These are phyloP conservation scores for Leptographium radiaticola DNA, from an alignment of 2,329 filamentous ascomycete species.

Conservation along the genomic window DNA sequence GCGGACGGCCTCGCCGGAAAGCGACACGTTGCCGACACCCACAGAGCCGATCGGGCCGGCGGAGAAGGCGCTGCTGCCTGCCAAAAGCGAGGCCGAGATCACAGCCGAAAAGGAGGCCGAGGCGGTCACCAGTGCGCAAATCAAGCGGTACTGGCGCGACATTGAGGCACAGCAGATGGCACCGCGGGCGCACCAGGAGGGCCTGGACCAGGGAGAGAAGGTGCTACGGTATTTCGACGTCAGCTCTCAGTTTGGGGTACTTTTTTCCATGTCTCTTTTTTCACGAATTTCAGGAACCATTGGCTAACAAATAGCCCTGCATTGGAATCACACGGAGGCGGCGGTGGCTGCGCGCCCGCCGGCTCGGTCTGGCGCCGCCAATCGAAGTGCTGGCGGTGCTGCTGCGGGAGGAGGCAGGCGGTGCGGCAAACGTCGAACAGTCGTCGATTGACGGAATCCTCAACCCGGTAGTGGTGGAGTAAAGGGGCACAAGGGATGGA, in stretches of 20 bases:
- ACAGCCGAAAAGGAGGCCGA: constrained; percentile 45
- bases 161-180: constrained; percentile 59
- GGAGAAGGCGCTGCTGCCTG: constrained; percentile 1
- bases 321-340: constrained; percentile 70
- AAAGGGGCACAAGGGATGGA: not conserved
- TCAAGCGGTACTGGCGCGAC: constrained; percentile 63
- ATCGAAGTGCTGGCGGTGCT: constrained; percentile 83
- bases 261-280: constrained; percentile 23
- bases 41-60: constrained; percentile 8
- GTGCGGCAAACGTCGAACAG: constrained; percentile 41
- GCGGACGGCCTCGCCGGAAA: constrained; percentile 10
- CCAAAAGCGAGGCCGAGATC: constrained; percentile 37
- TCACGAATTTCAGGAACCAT: not conserved
- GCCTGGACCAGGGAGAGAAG: constrained; percentile 63
- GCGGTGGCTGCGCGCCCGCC: constrained; percentile 78
- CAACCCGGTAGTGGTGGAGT: constrained; percentile 26
- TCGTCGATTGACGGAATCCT: constrained; percentile 63
- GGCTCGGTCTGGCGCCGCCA: constrained; percentile 72
- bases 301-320: constrained; percentile 50
- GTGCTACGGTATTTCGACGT: constrained; percentile 87
- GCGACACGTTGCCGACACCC: constrained; percentile 16
- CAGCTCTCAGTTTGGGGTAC: constrained; percentile 79
- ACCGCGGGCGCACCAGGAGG: constrained; percentile 65
- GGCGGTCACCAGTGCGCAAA: constrained; percentile 52
- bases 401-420: constrained; percentile 52